Evolutionary conservation across 805 yeast species (phyloP).

Genomic region (Wickerhamomyces xylosicus): DNA sequence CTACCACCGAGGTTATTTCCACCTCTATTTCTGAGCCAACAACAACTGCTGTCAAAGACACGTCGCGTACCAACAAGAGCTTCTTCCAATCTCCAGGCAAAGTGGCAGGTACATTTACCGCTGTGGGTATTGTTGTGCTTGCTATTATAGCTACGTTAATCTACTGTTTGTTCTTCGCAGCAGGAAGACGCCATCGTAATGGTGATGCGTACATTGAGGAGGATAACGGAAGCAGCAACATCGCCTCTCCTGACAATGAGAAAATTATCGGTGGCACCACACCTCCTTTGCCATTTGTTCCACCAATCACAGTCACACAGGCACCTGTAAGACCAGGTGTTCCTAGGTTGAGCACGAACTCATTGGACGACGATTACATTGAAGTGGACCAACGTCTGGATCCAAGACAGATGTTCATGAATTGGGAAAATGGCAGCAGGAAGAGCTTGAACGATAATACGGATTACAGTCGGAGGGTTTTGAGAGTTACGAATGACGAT

Average conservation of each 20-base stretch:
- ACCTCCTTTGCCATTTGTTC: neutral
- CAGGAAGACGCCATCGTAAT: constrained; percentile 12
- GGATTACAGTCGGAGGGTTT: constrained; percentile 47
- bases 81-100: constrained; percentile 60
- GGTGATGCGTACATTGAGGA: constrained; percentile 10
- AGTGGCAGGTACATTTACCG: constrained; percentile 74
- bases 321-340: neutral
- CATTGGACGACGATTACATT: constrained; percentile 11
- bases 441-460: constrained; percentile 42
- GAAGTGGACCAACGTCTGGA: constrained; percentile 54
- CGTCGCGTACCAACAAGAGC: constrained; percentile 20
- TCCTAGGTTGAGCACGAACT: neutral
- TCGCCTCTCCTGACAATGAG: constrained; percentile 8
- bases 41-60: constrained; percentile 9
- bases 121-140: constrained; percentile 53
- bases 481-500: constrained; percentile 41
- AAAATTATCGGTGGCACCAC: constrained; percentile 2
- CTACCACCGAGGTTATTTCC: constrained; percentile 18
- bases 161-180: constrained; percentile 29
- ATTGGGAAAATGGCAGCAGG: constrained; percentile 34
- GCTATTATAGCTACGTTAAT: constrained; percentile 34
- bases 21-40: constrained; percentile 16
- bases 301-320: neutral
- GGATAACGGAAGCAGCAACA: constrained; percentile 5
- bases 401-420: constrained; percentile 42